Conservation (phyloP, 2,329 filamentous ascomycete genomes). For the Pseudofabraea citricarpa region DNA sequence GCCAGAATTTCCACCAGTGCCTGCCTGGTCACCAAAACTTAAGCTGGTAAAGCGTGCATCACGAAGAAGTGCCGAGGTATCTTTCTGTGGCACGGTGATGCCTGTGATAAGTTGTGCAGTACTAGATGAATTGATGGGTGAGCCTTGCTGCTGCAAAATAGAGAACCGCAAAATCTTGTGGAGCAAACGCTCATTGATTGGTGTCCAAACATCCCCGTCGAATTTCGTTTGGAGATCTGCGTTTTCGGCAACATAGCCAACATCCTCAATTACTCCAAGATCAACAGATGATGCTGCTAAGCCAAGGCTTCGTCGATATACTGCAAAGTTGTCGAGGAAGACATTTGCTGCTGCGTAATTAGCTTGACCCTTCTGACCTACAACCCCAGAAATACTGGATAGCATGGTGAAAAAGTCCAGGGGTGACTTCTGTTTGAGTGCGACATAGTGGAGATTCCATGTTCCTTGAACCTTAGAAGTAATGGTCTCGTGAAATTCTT, state of each 20-base stretch:
- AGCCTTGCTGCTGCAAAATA: conserved; percentile 22
- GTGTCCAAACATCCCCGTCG: conserved; percentile 15
- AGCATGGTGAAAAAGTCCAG: conserved; percentile 37
- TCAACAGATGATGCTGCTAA: conserved; percentile 43
- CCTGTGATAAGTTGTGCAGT: conserved; percentile 25
- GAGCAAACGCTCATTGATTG: conserved; percentile 25
- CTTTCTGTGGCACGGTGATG: conserved; percentile 20
- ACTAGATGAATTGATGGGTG: conserved; percentile 10
- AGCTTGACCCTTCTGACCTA: conserved; percentile 31
- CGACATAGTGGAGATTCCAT: conserved; percentile 15
- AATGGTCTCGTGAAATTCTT: conserved; percentile 9
- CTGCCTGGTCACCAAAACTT: background rate
- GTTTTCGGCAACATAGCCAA: conserved; percentile 21
- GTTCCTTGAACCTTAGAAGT: conserved; percentile 13
- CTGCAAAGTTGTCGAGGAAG: conserved; percentile 38
- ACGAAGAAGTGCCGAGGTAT: conserved; percentile 16
- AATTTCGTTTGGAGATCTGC: conserved; percentile 8
- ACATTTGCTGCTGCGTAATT: conserved; percentile 48
- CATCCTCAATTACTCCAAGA: conserved; percentile 42
- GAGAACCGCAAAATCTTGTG: conserved; percentile 24
- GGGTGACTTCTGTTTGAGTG: conserved; percentile 16
- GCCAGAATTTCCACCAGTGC: conserved; percentile 3
- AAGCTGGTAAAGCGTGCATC: conserved; percentile 21
- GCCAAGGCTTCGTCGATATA: conserved; percentile 33
- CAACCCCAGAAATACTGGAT: conserved; percentile 30